Conservation (phyloP, 83 land plant genomes). For the Picea abies region DNA sequence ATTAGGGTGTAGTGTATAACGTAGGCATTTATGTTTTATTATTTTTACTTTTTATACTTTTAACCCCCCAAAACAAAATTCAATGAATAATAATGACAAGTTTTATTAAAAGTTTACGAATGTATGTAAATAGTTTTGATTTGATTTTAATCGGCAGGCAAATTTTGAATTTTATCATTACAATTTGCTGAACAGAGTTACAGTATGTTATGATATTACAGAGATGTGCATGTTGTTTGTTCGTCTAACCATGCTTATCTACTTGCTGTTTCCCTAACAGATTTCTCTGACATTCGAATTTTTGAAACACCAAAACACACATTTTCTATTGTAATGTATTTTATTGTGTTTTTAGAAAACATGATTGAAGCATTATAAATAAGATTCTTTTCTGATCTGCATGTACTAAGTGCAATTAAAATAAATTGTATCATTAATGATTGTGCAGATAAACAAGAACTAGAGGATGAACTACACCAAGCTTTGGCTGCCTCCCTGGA, state of each 20-base stretch:
- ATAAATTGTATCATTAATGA: constrained; percentile 18
- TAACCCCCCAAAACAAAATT: not conserved
- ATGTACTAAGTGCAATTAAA: not conserved
- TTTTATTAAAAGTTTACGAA: no score
- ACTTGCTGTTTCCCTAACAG: no score
- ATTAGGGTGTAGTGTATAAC: not conserved
- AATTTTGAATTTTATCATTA: no score
- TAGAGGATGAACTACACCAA: constrained; percentile 55
- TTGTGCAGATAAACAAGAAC: constrained; percentile 22
- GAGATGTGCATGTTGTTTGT: no score
- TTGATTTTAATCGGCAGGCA: no score
- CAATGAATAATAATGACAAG: not conserved
- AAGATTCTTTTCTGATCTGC: not conserved
- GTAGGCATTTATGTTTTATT: not conserved
- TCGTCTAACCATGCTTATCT: no score
- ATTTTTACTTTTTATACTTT: not conserved
- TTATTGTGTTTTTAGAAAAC: not conserved
- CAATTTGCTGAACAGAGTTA: no score
- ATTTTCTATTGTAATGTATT: not conserved
- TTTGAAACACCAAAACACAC: no score
- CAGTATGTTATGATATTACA: no score
- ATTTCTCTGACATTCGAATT: no score
- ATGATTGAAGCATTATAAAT: not conserved
- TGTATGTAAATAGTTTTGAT: no score
- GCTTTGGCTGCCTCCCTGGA: constrained; percentile 83